phyloP scores from a whole-genome alignment of 306 rosid genomes.

The Pyrus communis region DNA sequence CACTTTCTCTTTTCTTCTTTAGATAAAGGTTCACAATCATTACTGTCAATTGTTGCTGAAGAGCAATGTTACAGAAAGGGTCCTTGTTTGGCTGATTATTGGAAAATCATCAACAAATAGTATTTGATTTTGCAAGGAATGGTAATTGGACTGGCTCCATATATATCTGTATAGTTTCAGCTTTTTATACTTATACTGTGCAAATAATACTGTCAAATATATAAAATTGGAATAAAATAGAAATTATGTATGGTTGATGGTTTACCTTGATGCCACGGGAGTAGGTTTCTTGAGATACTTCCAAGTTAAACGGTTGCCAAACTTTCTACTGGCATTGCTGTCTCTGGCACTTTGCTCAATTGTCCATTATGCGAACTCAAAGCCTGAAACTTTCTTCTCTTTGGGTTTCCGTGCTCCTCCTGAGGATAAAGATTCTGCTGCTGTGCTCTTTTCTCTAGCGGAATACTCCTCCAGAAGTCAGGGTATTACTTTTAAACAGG shows the following conservation, averaged over 20 bases:
- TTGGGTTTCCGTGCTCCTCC: conserved; percentile 58
- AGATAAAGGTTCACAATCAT: background rate
- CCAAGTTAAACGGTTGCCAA: conserved; percentile 79
- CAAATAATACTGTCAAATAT: too few relatives aligned
- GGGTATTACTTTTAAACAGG: conserved; percentile 37
- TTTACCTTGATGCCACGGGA: conserved; percentile 55
- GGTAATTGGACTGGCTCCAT: too few relatives aligned
- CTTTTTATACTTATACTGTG: too few relatives aligned
- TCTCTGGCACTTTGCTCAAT: conserved; percentile 66
- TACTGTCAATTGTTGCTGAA: background rate
- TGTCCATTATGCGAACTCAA: conserved; percentile 66
- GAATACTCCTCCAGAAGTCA: conserved; percentile 26
- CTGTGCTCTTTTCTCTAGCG: conserved; percentile 30
- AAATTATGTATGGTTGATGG: conserved; percentile 3
- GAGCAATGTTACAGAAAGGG: too few relatives aligned
- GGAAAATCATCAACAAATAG: too few relatives aligned
- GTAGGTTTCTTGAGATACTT: conserved; percentile 87
- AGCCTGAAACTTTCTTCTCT: conserved; percentile 52
- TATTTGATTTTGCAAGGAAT: too few relatives aligned
- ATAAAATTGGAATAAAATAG: background rate
- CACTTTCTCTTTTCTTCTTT: background rate
- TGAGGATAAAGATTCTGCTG: conserved; percentile 45
- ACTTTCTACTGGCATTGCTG: conserved; percentile 78
- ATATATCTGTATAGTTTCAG: too few relatives aligned
- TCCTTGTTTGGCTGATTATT: too few relatives aligned